phyloP scores from a whole-genome alignment of 768 basidiomycete genomes.

The Tulasnella sp. region DNA sequence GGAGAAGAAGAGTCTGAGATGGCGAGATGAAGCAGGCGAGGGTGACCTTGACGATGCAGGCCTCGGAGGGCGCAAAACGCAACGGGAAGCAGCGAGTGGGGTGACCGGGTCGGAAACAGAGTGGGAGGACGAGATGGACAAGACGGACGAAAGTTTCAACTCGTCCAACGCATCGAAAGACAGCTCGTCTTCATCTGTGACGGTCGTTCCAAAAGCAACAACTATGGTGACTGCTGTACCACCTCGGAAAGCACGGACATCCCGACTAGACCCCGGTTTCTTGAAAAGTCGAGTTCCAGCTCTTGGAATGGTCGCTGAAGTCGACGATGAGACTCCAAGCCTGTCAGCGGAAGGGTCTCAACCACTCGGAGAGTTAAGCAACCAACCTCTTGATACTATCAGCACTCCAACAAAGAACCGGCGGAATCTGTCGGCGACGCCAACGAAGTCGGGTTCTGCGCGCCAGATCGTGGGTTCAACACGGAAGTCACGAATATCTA shows the following conservation, averaged over 20 bases:
- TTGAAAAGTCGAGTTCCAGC: conserved; percentile 39
- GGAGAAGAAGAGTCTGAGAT: conserved; percentile 65
- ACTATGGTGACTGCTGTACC: background rate
- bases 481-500: conserved; percentile 47
- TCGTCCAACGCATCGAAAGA: conserved; percentile 37
- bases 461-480: conserved; percentile 29
- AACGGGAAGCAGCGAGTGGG: conserved; percentile 30
- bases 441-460: conserved; percentile 40
- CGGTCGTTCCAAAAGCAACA: background rate
- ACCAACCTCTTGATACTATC: conserved; percentile 18
- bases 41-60: conserved; percentile 55
- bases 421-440: conserved; percentile 29
- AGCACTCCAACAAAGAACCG: conserved; percentile 22
- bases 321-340: conserved; percentile 32
- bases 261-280: conserved; percentile 58
- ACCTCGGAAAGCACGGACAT: conserved; percentile 42
- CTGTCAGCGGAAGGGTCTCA: background rate
- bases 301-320: conserved; percentile 57
- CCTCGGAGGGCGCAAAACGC: conserved; percentile 21
- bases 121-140: conserved; percentile 47
- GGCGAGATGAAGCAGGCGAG: conserved; percentile 78
- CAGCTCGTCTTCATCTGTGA: background rate
- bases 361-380: conserved; percentile 55
- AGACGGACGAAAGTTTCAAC: conserved; percentile 63
- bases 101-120: conserved; percentile 37